These are phyloP conservation scores for Cystobasidium onofrii DNA, from an alignment of 768 basidiomycete species.

Conservation along the genomic window DNA sequence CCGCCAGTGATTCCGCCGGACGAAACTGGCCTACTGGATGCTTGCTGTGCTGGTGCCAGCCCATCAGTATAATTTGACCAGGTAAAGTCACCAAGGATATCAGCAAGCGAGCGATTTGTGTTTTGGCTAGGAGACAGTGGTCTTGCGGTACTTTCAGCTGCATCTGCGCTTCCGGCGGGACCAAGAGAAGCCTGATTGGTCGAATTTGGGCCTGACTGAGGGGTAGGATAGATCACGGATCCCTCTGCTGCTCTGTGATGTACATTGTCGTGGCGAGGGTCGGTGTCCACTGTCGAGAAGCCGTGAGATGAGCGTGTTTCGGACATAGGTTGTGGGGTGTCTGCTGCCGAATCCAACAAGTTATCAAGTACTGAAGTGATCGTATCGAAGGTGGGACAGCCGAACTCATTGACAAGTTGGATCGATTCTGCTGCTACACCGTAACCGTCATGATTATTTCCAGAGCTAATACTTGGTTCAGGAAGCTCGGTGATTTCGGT, in stretches of 20 bases:
- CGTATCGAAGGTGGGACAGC: neutral
- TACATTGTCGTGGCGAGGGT: neutral
- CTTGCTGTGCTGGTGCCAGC: neutral
- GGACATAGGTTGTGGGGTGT: too few species aligned
- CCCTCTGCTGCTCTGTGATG: constrained; percentile 23
- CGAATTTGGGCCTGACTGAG: neutral
- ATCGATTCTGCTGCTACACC: neutral
- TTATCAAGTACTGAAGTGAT: neutral
- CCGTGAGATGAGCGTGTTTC: too few species aligned
- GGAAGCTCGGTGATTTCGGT: too few species aligned
- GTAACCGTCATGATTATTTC: too few species aligned
- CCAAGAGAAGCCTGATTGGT: neutral
- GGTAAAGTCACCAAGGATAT: neutral
- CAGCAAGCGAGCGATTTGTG: neutral
- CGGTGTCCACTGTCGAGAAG: neutral
- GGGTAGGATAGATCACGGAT: neutral
- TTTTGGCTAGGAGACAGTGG: neutral
- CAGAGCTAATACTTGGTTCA: too few species aligned
- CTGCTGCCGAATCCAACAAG: neutral
- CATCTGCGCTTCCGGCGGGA: neutral
- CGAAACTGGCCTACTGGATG: neutral
- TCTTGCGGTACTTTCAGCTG: neutral
- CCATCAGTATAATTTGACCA: neutral
- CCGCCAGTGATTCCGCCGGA: neutral
- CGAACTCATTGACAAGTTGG: neutral